Base-by-base conservation (phyloP, 768 basidiomycete genomes). In the Pulveroboletus frians region DNA sequence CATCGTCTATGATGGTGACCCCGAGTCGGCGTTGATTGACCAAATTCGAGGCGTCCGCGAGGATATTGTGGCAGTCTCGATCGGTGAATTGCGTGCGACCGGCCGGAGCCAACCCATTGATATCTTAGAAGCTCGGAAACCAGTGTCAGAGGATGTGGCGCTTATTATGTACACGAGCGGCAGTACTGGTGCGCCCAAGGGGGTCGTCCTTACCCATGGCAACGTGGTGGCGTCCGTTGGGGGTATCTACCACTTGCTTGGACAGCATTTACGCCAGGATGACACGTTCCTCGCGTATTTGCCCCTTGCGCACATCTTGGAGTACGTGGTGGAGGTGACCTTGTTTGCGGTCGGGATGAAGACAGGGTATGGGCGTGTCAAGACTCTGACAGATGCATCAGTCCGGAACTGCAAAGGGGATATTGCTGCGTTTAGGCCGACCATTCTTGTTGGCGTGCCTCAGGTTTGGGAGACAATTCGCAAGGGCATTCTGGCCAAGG, bases 381-480 rank as follows among this genome's bases (percentile, higher is more conserved):
- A 96, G 81, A 99, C 95, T 7, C 78, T 98, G 54, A 97, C 95
- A 3, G 94, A 97, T 62, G 80, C 84, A 3, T 91, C 85, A n/a
- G 91, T 95, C 17, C 83, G 92, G 39, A 85, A 89, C 36, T 87
- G 83, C 68, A 78, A 85, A 50, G 95, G 95, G 42, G 95, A 98
- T 64, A 81, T 99, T 60, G 74, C 76, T 45, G 76, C 83, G 11
- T 88, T 96, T 75, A 71, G 75, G 37, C 95, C 95, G 6, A 77
- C 83, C n/a, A 84, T 96, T 69, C 84, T 98, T 79, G 81, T 91
- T 45, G 95, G 92, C 45, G 95, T 98, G 2, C 95, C 95, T 2
- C 90, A 93, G 3, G 88, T 98, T 1, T 99, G 92, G 92, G 95
- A 99, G 70, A 85, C 82, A 47, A 97, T 97, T 56, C 84, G 94